Percentiles rank a stretch among this genome's conserved stretches.
Conservation (phyloP, 1,284 basidiomycete species). For the Peniophora sp. region DNA sequence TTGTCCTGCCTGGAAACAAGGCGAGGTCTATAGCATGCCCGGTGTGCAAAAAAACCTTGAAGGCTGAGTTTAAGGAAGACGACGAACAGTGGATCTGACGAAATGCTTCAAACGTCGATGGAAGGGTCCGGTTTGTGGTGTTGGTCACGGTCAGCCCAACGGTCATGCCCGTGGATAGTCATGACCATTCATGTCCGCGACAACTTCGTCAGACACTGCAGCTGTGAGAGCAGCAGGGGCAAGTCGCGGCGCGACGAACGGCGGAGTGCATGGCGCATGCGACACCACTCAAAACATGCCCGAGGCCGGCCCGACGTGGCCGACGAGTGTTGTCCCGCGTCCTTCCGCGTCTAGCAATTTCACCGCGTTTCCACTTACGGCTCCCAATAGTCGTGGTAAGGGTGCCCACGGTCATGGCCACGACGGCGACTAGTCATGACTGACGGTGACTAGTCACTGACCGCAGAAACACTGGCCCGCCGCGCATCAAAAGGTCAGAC, state of each 20-base stretch:
- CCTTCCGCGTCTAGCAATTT: no score
- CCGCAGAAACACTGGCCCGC: slow-evolving; percentile 58
- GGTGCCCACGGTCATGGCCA: slow-evolving; percentile 88
- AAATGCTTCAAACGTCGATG: slow-evolving; percentile 82
- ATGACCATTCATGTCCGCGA: slow-evolving; percentile 50
- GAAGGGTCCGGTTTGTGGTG: slow-evolving; percentile 57
- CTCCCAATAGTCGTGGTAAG: no score
- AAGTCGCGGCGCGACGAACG: no score
- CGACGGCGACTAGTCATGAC: slow-evolving; percentile 52
- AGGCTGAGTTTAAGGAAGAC: slow-evolving; percentile 90
- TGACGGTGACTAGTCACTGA: slow-evolving; percentile 61
- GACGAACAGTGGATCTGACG: slow-evolving; percentile 99
- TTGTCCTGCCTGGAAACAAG: slow-evolving; percentile 83
- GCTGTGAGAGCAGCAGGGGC: no score
- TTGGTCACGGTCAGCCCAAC: no score
- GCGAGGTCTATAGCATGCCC: slow-evolving; percentile 79
- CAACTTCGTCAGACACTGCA: no score
- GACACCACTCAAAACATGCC: no score
- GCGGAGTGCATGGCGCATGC: no score
- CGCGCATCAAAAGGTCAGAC: slow-evolving; percentile 22
- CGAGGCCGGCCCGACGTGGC: no score
- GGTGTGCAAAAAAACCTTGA: slow-evolving; percentile 93
- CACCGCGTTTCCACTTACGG: no score
- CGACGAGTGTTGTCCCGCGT: no score
- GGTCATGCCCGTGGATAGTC: slow-evolving; percentile 3